Base-by-base conservation (phyloP, 768 basidiomycete genomes). In the Trametes cinnabarina region DNA sequence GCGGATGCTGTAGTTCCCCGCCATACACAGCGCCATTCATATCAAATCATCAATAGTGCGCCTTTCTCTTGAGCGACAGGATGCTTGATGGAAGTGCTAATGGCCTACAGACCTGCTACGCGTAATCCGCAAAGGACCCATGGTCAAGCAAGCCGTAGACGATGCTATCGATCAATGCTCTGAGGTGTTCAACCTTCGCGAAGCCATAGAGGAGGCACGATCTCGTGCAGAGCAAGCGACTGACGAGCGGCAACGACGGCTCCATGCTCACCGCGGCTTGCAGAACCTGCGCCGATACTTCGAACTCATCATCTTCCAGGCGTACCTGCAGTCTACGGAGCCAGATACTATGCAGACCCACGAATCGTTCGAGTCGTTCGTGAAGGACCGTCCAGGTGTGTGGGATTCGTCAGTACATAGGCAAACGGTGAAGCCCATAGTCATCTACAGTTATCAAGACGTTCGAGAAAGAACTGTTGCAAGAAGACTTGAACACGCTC, bases 131-230 rank as follows among this genome's bases (percentile, higher is more conserved):
- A 88, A 87, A 68, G 95, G 97, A 0, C 82, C 88, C 20, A 81
- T 83, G 14, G 91, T 98, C 28, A 99, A 98, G 73, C 81, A 79
- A 58, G 81, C 79, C 3, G 94, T 97, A 7, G 94, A 97, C 66
- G 86, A 87, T 57, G 89, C 90, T 12, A 88, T 98, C 62, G 94
- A 96, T 65, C 87, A 84, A 57, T 96, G 93, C 66, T 83, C 86
- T 15, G 79, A 86, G 15, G 86, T 94, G 3, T 83, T 86, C 71
- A 94, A 98, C 68, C 73, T 98, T 14, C 84, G 93, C 32, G 90
- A 96, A 57, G 81, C 89, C 0, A 96, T 99, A 43, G 96, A 98
- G 65, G 85, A 90, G 22, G 79, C 86, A 2, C 83, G 93, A 22
- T 72, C 82, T n/a, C 74, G 76, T 20, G 93, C 94, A 0, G 92